phyloP scores from a whole-genome alignment of 2,329 filamentous ascomycete species.

The Dactylellina sp. region DNA sequence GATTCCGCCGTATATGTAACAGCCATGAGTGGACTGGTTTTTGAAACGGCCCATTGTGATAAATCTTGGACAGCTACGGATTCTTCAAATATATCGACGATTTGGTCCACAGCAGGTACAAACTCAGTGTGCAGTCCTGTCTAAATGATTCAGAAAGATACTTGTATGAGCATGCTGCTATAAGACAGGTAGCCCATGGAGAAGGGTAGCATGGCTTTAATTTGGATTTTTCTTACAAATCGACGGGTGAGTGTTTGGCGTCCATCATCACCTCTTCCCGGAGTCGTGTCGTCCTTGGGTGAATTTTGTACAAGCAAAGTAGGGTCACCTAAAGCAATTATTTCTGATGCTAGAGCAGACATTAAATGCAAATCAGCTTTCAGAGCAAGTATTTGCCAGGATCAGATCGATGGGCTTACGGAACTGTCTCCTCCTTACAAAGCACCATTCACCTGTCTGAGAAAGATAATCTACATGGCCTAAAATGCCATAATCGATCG shows the following conservation, averaged over 20 bases:
- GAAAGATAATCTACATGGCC: slow-evolving; percentile 52
- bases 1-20: slow-evolving; percentile 31
- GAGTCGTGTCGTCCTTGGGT: slow-evolving; percentile 1
- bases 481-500: slow-evolving; percentile 52
- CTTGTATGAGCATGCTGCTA: no score
- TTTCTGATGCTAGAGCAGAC: slow-evolving; percentile 1
- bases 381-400: neutral
- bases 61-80: slow-evolving; percentile 24
- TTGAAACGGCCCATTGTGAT: slow-evolving; percentile 39
- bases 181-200: no score
- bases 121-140: slow-evolving; percentile 34
- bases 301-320: slow-evolving; percentile 15
- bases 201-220: neutral
- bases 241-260: slow-evolving; percentile 35
- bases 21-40: slow-evolving; percentile 37
- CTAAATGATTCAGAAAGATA: slow-evolving; percentile 3
- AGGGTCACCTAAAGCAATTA: slow-evolving; percentile 29
- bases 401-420: slow-evolving; percentile 21
- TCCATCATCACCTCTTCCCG: slow-evolving; percentile 2
- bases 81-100: slow-evolving; percentile 50
- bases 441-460: slow-evolving; percentile 47
- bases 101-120: slow-evolving; percentile 31
- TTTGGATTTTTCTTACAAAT: slow-evolving; percentile 24
- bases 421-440: slow-evolving; percentile 27
- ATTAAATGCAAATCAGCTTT: neutral